Conservation (phyloP, 371 early-diverging fungal species). For the Rhizopus stolonifer region DNA sequence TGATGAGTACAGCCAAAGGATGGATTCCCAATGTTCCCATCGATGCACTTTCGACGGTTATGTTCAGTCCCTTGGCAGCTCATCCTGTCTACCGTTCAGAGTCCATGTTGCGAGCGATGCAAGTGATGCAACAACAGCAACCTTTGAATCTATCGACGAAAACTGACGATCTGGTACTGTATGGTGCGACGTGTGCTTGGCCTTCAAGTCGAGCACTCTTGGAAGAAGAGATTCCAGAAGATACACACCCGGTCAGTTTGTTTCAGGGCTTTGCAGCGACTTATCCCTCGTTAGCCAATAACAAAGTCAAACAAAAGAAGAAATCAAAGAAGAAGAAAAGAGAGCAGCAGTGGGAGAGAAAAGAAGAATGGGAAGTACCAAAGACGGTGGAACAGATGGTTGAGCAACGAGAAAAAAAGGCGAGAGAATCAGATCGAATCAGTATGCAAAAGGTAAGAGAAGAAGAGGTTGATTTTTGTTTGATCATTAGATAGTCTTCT, state of each 20-base stretch:
- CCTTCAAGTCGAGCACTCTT: constrained; percentile 40
- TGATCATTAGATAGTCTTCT: constrained; percentile 35
- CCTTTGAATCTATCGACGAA: not conserved
- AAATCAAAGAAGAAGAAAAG: constrained; percentile 24
- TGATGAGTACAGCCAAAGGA: constrained; percentile 36
- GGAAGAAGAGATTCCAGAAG: constrained; percentile 45
- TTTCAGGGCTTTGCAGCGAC: constrained; percentile 65
- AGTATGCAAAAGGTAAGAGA: constrained; percentile 49
- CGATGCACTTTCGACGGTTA: constrained; percentile 47
- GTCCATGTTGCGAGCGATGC: constrained; percentile 35
- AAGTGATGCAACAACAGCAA: not conserved
- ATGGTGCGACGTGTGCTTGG: constrained; percentile 30
- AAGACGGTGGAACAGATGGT: constrained; percentile 36
- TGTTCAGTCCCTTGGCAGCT: constrained; percentile 49
- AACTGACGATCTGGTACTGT: constrained; percentile 17
- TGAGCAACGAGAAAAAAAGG: constrained; percentile 52
- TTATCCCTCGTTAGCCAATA: constrained; percentile 51
- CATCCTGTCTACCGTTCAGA: constrained; percentile 51
- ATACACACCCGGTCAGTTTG: constrained; percentile 52
- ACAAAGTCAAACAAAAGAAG: constrained; percentile 29
- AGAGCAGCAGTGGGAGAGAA: constrained; percentile 4
- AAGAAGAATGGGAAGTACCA: constrained; percentile 12
- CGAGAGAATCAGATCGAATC: constrained; percentile 53
- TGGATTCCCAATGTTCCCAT: constrained; percentile 35
- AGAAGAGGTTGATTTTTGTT: not conserved